A percentile compares a stretch with the other conserved stretches of the same genome.
phyloP scores from a whole-genome alignment of 305 asterid genomes.

The Solanum hybrid region DNA sequence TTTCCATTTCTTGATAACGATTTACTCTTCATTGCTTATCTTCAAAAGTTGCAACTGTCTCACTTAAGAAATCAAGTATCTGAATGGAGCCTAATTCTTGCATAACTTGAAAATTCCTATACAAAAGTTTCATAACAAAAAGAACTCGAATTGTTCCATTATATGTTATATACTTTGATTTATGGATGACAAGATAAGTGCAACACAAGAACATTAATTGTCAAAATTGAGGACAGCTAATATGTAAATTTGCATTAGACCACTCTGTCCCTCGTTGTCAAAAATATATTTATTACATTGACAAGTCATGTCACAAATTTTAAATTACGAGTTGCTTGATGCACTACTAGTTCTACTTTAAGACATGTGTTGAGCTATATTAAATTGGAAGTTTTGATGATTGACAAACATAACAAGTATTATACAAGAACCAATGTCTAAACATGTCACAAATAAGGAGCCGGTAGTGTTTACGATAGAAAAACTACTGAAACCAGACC shows the following conservation, averaged over 20 bases:
- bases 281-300: background rate
- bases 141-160: background rate
- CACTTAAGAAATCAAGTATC: background rate
- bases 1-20: background rate
- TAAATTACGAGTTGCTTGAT: background rate
- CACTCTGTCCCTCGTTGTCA: background rate
- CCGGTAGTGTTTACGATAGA: background rate
- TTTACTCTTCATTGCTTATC: background rate
- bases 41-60: background rate
- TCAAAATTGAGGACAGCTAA: background rate
- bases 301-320: background rate
- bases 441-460: background rate
- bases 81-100: background rate
- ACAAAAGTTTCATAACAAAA: background rate
- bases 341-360: background rate
- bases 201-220: background rate
- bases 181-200: background rate
- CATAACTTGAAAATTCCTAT: background rate
- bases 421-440: background rate
- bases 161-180: background rate
- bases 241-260: background rate
- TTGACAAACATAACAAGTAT: background rate
- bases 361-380: background rate
- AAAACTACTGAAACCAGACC: background rate
- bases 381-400: background rate